Evolutionary conservation across 805 yeast species (phyloP), one percentile per base, ranked within the genome.

Genomic region (Kockiozyma suomiensis): DNA sequence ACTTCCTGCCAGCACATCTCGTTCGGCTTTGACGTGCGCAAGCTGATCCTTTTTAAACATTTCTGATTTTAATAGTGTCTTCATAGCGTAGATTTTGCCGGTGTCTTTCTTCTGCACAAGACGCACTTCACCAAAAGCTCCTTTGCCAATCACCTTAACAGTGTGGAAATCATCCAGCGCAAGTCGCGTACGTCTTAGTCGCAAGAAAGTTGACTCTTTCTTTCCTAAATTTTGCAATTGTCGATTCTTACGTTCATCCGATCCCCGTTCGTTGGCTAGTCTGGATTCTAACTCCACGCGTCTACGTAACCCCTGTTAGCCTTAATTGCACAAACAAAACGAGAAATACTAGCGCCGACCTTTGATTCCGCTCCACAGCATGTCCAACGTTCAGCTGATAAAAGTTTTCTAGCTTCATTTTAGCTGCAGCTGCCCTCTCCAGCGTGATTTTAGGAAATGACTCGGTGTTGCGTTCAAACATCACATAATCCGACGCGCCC

Each of bases 51-150:
- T 91, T 70, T 90, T 88, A 75, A 88, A 91, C 96, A 94, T 91
- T 75, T 94, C 99, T 53, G 88, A 82, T 74, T 90, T 94, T 71
- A 87, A 81, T 70, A 87, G 81, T 2, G 97, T 92, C 75, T 91
- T 91, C 99, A 90, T 94, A 50, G 96, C 97, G 77, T 85, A 91
- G 37, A 88, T 92, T 75, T 88, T 87, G 54, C 97, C 96, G 0
- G 94, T 87, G 74, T 94, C 99, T 54, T 79, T 81, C 78, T 92
- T 93, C 71, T 94, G 97, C 13, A 94, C 98, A 55, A 94, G 78
- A 64, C 97, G 82, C 37, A 94, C 99, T 71, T 91, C 97, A 63
- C 99, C 99, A 77, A 94, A 94, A 0, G 99, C 97, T 65, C 99
- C 99, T 73, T 94, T 94, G 51, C 99, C 99, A 66, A 85, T 82